Base-by-base conservation (phyloP, 768 basidiomycete species). In the Vararia minispora region DNA sequence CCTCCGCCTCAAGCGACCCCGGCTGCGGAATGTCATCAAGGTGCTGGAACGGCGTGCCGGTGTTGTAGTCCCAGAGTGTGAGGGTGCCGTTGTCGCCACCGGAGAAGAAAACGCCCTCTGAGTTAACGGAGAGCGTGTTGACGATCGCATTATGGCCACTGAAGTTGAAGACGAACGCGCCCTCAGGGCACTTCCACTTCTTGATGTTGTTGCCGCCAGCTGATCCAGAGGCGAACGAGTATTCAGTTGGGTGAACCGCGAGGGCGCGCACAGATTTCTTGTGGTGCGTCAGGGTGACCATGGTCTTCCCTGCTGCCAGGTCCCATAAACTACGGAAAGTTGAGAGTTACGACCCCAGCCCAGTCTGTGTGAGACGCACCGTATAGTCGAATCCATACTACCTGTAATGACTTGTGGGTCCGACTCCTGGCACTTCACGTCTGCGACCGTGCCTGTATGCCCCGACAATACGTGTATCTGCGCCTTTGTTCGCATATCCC, bases 191-290 rank as follows among this genome's bases (percentile, higher is more conserved):
- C 52, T 94, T 95, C 94, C 94, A 99, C 58, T 98, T 98, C 57
- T 99, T 99, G 65, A 99, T 97, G 59, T 98, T 98, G 66, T 97
- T 97, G 1, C 92, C 95, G n/a, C 95, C 95, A 0, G 94, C 86
- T 18, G 88, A 91, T 34, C 86, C 95, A 3, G 82, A 84, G 2
- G 91, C 95, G 53, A 99, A 99, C 23, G 83, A 85, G 65, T 91
- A 98, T 52, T 98, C 95, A 4, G 87, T 89, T 1, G 94, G 94
- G 55, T 97, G 92, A 39, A 99, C 79, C 4, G 94, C 85, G 33
- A 99, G 69, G 0, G 94, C 78, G 41, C 95, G 79, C 2, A 99
- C 90, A 11, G 86, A 89, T 60, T 99, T 99, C 62, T 98, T 98
- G 70, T 99, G 95, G 58, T 99, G 95, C n/a, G 95, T 99, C 28